Percentiles rank a stretch among this genome's conserved stretches.
These are phyloP conservation scores for Cardamine resedifolia DNA, from an alignment of 345 rosid genomes.

Conservation along the genomic window DNA sequence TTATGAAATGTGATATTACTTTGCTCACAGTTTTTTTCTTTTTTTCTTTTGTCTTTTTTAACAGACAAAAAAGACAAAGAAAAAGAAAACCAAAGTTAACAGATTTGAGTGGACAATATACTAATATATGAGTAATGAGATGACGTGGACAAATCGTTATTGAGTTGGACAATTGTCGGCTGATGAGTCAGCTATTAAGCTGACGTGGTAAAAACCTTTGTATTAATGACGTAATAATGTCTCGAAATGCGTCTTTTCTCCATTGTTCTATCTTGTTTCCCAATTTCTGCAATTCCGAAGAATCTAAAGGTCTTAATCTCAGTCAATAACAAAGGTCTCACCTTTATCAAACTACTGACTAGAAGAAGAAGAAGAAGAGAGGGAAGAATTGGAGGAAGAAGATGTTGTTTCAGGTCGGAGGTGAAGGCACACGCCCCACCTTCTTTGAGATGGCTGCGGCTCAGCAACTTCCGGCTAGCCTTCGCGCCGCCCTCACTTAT, in stretches of 20 bases:
- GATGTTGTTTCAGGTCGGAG: constrained; percentile 98
- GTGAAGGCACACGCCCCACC: constrained; percentile 97
- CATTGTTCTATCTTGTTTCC: constrained; percentile 17
- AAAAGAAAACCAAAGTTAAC: not conserved
- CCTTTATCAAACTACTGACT: constrained; percentile 15
- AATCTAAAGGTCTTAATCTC: constrained; percentile 28
- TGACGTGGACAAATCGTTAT: constrained; percentile 23
- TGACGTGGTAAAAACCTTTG: constrained; percentile 20
- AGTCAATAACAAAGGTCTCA: not conserved
- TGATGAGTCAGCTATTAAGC: constrained; percentile 25
- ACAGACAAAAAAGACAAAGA: too few relatives aligned
- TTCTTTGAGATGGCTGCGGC: constrained; percentile 99
- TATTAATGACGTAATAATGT: constrained; percentile 4
- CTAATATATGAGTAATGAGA: not conserved
- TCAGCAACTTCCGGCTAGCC: constrained; percentile 97
- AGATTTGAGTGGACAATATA: not conserved
- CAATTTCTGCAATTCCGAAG: constrained; percentile 36
- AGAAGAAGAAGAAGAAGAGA: constrained; percentile 15
- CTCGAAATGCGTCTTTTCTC: constrained; percentile 32
- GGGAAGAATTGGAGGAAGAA: constrained; percentile 25
- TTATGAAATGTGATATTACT: not conserved
- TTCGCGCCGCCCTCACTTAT: constrained; percentile 93
- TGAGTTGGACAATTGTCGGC: constrained; percentile 20
- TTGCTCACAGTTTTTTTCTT: too few relatives aligned
- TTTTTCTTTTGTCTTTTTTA: too few relatives aligned